Conservation (phyloP, 768 basidiomycete genomes). For the Daedaleopsis nitida region DNA sequence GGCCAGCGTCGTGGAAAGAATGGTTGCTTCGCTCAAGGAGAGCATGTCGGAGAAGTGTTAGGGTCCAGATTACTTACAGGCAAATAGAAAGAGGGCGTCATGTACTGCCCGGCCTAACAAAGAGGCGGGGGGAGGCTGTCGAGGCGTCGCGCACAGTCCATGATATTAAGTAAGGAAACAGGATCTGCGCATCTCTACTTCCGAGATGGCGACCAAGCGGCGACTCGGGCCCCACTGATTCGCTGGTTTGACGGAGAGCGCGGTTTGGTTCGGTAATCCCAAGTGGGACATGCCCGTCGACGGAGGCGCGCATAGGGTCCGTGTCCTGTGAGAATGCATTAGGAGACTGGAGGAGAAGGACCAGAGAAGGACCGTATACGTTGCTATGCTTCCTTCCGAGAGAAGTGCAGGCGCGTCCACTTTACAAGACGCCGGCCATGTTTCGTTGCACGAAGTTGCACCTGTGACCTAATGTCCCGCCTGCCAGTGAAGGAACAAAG, state of each 20-base stretch:
- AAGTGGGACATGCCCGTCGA: neutral
- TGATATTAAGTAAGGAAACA: neutral
- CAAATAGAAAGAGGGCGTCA: neutral
- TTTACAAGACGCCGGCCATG: neutral
- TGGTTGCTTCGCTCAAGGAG: neutral
- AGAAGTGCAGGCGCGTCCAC: neutral
- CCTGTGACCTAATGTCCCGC: too few relatives aligned
- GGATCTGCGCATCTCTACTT: too few relatives aligned
- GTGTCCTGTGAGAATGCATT: neutral
- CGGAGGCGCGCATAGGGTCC: neutral
- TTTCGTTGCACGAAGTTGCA: too few relatives aligned
- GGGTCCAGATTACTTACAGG: neutral
- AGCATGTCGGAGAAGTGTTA: neutral
- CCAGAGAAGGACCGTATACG: neutral
- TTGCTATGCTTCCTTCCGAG: neutral
- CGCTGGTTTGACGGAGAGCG: neutral
- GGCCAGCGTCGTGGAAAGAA: neutral
- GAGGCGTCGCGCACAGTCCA: neutral
- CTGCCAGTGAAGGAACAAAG: too few relatives aligned
- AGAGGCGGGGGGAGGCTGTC: neutral
- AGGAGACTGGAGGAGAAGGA: neutral
- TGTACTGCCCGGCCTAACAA: neutral
- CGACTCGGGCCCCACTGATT: neutral
- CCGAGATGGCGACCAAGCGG: too few relatives aligned
- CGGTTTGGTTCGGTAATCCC: neutral